Evolutionary conservation across 371 early-diverging fungal species (phyloP), one percentile per base, ranked within the genome.

Genomic region (Pancytospora philotis): DNA sequence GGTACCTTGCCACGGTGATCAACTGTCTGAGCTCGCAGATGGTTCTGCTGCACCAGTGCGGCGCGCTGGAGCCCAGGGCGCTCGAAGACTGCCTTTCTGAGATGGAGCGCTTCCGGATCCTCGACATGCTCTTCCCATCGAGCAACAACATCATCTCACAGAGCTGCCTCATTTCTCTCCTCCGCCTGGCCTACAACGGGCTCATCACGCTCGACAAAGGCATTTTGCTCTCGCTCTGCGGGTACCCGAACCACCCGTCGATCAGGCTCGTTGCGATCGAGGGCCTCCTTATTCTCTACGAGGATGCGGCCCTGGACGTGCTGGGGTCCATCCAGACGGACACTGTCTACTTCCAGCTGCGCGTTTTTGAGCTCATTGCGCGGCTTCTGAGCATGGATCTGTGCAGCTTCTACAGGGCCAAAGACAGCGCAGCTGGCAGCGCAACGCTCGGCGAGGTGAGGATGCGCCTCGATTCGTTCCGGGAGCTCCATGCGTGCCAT

Each of bases 71-170:
- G 2, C 34, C 10, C 13, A 28, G 30, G 22, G 8, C 27, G 4
- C 6, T 65, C 53, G 64, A 34, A 19, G 1, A 55, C 25, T 63
- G 52, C 31, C 55, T 78, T 8, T 16, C 35, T 0, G 77, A 79
- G 59, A 77, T 80, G 28, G 80, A 80, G 68, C 66, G 78, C 53
- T 74, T 74, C 34, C 63, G 79, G 67, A 76, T 72, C 45, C 60
- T 72, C 51, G 82, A 82, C 39, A 64, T 80, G 49, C 37, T 82
- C n/a, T 82, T 80, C 57, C 77, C 82, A 19, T 75, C 75, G 27
- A 68, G 71, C 55, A 68, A 69, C 35, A 82, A 82, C 69, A 57
- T 72, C 28, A 56, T 82, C 2, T 76, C 79, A 22, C 51, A 56
- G 35, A 39, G 67, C 13, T 62, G 72, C 30, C 36, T 82, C 34